Percentiles rank a stretch among this genome's conserved stretches.
Conservation (phyloP, 129 eudicot genomes). For the Helianthus tuberosus region DNA sequence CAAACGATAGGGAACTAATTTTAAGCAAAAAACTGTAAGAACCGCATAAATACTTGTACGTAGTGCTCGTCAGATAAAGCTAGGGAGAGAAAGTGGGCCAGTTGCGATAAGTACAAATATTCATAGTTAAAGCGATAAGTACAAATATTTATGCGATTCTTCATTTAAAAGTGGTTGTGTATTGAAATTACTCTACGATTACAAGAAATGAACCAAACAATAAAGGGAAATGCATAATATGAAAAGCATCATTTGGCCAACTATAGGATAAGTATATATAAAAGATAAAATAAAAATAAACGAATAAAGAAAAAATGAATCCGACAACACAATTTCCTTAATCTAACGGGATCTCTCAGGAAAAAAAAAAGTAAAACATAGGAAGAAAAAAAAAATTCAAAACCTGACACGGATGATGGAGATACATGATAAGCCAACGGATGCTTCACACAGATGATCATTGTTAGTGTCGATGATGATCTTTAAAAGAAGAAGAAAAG, state of each 20-base stretch:
- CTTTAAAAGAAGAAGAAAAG: neutral
- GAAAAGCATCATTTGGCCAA: constrained; percentile 33
- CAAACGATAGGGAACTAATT: neutral
- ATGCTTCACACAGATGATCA: constrained; percentile 27
- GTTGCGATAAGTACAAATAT: no score
- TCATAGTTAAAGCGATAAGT: no score
- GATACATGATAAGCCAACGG: constrained; percentile 34
- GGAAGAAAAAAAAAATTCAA: constrained; percentile 30
- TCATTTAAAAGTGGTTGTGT: no score
- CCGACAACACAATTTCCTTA: constrained; percentile 29
- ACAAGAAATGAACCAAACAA: neutral
- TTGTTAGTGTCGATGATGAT: constrained; percentile 27
- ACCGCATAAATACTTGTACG: no score
- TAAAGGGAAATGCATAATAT: constrained; percentile 8
- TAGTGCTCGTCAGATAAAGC: no score
- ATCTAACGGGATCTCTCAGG: constrained; percentile 41
- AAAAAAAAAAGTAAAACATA: constrained; percentile 33
- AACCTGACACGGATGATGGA: constrained; percentile 33
- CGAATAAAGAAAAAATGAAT: constrained; percentile 35
- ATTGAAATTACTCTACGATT: neutral
- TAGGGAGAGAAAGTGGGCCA: neutral
- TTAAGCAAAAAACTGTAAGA: no score
- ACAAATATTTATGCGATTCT: no score
- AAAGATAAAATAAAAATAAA: constrained; percentile 33
- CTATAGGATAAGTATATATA: constrained; percentile 33